phyloP scores from a whole-genome alignment of 208 protist species.

The Herpetomonas samuelpessoai region DNA sequence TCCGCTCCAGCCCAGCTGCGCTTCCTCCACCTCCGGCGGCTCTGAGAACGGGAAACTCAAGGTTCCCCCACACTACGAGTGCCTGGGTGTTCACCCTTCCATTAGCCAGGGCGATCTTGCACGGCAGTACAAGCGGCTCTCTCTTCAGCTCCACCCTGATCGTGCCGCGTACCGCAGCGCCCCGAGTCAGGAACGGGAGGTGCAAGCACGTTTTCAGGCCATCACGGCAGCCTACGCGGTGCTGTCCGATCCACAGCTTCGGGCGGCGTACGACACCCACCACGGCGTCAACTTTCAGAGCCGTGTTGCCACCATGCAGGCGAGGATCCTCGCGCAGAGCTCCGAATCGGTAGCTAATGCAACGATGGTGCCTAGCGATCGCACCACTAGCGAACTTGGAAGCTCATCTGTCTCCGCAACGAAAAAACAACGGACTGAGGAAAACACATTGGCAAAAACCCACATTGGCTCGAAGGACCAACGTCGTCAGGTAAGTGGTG shows the following conservation, averaged over 20 bases:
- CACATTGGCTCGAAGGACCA: not conserved
- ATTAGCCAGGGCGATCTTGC: slow-evolving; percentile 49
- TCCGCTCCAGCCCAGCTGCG: too few relatives aligned
- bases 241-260: slow-evolving; percentile 59
- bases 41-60: not conserved
- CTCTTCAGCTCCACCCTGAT: slow-evolving; percentile 76
- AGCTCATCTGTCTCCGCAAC: too few relatives aligned
- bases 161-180: slow-evolving; percentile 52
- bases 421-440: too few relatives aligned
- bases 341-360: not conserved
- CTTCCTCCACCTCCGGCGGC: too few relatives aligned
- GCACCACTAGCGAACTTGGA: too few relatives aligned
- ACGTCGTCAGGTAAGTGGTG: not conserved
- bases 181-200: slow-evolving; percentile 18
- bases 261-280: slow-evolving; percentile 63
- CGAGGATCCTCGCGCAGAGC: slow-evolving; percentile 13
- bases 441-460: too few relatives aligned
- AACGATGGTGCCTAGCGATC: too few relatives aligned
- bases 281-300: slow-evolving; percentile 72
- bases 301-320: slow-evolving; percentile 31
- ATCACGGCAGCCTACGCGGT: slow-evolving; percentile 76
- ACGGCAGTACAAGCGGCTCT: slow-evolving; percentile 59
- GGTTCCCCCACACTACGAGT: slow-evolving; percentile 53
- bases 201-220: slow-evolving; percentile 47
- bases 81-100: slow-evolving; percentile 57